Evolutionary conservation across 108 stramenopile species (phyloP).

Genomic region (Nitzschia sp.): DNA sequence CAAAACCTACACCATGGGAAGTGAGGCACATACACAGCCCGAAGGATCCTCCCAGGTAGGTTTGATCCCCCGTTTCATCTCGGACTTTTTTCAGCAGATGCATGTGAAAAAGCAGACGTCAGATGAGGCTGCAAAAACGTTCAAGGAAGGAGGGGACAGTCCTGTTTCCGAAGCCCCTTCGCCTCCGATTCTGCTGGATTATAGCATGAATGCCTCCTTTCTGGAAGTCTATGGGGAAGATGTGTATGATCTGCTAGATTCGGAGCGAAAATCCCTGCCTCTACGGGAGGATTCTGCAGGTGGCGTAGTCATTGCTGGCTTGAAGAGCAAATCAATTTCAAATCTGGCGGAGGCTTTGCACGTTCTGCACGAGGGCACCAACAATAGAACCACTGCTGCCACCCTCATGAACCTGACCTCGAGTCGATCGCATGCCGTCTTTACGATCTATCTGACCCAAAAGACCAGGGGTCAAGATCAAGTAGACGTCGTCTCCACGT

Average conservation of each 20-base stretch:
- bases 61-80: constrained; percentile 89
- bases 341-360: constrained; percentile 61
- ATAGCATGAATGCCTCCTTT: constrained; percentile 75
- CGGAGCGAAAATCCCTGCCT: constrained; percentile 65
- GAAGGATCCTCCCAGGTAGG: constrained; percentile 60
- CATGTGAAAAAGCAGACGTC: constrained; percentile 48
- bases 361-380: constrained; percentile 84
- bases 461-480: constrained; percentile 48
- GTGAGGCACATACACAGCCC: constrained; percentile 69
- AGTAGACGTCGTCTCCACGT: constrained; percentile 69
- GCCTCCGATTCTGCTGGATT: constrained; percentile 45
- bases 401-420: constrained; percentile 91
- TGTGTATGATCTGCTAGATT: constrained; percentile 85
- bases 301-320: constrained; percentile 63
- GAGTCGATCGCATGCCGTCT: constrained; percentile 84
- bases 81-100: constrained; percentile 74
- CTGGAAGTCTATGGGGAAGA: constrained; percentile 96
- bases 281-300: constrained; percentile 80
- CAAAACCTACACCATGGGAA: constrained; percentile 85
- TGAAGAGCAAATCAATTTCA: constrained; percentile 48
- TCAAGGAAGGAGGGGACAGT: neutral
- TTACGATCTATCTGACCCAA: constrained; percentile 68
- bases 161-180: neutral
- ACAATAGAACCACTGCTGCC: constrained; percentile 90
- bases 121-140: constrained; percentile 6